Percentiles rank a stretch among this genome's conserved stretches.
Conservation (phyloP, 257 asterid species). For the Ophiorrhiza pumila region DNA sequence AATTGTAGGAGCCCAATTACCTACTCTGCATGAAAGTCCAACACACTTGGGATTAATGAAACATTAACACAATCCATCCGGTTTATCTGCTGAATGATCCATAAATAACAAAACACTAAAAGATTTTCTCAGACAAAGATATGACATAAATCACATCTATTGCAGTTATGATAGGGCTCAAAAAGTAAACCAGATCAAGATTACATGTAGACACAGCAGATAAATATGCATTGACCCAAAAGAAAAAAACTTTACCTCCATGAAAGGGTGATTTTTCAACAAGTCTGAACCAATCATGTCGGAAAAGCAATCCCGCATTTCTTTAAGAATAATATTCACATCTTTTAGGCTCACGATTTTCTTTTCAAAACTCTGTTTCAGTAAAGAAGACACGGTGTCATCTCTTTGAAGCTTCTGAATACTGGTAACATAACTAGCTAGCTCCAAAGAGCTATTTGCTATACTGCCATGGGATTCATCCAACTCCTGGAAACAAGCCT, state of each 20-base stretch:
- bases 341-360: slow-evolving; percentile 56
- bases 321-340: slow-evolving; percentile 53
- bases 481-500: slow-evolving; percentile 69
- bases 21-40: not conserved
- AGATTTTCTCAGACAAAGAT: not conserved
- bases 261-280: slow-evolving; percentile 33
- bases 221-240: slow-evolving; percentile 14
- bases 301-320: slow-evolving; percentile 45
- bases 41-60: not conserved
- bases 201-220: slow-evolving; percentile 1
- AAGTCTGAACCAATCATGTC: slow-evolving; percentile 45
- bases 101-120: not conserved
- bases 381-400: slow-evolving; percentile 47
- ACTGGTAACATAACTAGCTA: slow-evolving; percentile 48
- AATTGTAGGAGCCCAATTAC: not conserved
- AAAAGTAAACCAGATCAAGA: not conserved
- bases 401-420: slow-evolving; percentile 63
- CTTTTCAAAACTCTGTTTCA: slow-evolving; percentile 45
- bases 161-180: not conserved
- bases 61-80: not conserved
- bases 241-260: slow-evolving; percentile 53
- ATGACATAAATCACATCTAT: not conserved
- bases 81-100: not conserved
- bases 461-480: slow-evolving; percentile 54
- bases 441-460: slow-evolving; percentile 47